Base-by-base conservation (phyloP, 192 early-diverging fungal species). In the Gorgonomyces haynaldii region DNA sequence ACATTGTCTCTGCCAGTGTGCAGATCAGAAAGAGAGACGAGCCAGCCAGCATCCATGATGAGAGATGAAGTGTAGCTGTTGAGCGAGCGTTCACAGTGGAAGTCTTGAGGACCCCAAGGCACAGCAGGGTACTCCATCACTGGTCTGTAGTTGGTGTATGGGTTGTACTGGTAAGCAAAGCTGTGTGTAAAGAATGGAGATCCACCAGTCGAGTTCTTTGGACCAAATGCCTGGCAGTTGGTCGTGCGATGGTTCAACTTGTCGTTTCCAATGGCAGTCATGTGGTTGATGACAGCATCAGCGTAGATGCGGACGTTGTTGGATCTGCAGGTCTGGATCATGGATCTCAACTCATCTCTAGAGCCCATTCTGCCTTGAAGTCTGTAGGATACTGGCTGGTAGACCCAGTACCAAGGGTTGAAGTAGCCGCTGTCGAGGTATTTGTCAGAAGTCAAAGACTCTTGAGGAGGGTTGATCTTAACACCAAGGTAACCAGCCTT, bases 261-360 rank as follows among this genome's bases (percentile, higher is more conserved):
- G 19, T 35, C 55, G 38, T 38, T 57, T 7, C 36, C 37, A 1
- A 17, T 16, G n/a, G 34, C 52, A 37, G 45, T 20, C 57, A 59
- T 59, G 29, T 59, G 57, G 38, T 59, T 59, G 2, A 57, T 31
- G 3, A 59, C 57, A 21, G 57, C 56, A 29, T 59, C 57, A n/a
- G 55, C 55, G 23, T 58, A 59, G 1, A 59, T 40, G 8, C 57
- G 57, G 3, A 59, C 54, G 30, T 32, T 46, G 12, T 16, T 9
- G 17, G 15, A 23, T 53, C 50, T 23, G 22, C 53, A 55, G 15
- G 53, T 44, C 8, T 22, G 20, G 2, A 55, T 53, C 50, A 53
- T 53, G 10, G 26, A 23, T 37, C 48, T 4, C 13, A 55, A n/a
- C 17, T 55, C 53, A 7, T 54, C 29, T 10, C 19, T 27, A 4